These are phyloP conservation scores for Aureobasidium lini DNA, from an alignment of 2,329 filamentous ascomycete genomes.

Conservation along the genomic window DNA sequence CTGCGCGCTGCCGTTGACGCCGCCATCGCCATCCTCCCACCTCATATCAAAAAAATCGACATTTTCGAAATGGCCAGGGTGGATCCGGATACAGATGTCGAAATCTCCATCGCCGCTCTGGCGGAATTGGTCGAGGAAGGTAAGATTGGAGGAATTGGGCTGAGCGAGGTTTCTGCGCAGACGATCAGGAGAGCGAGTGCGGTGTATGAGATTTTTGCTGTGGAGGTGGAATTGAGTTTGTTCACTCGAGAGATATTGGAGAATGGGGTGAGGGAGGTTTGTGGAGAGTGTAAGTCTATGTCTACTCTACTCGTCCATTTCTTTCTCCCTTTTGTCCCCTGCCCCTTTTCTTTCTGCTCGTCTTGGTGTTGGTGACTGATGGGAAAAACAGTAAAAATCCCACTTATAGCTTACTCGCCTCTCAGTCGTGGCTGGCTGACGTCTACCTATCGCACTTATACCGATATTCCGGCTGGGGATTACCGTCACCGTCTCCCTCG, in stretches of 20 bases:
- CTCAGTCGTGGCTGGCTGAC: constrained; percentile 56
- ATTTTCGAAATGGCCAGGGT: constrained; percentile 42
- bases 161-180: constrained; percentile 39
- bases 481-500: constrained; percentile 43
- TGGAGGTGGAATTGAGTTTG: constrained; percentile 50
- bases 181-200: constrained; percentile 43
- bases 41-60: constrained; percentile 42
- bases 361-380: too few species aligned
- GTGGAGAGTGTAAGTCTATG: constrained; percentile 38
- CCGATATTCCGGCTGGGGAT: constrained; percentile 51
- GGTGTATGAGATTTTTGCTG: constrained; percentile 49
- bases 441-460: constrained; percentile 41
- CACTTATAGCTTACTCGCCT: constrained; percentile 65
- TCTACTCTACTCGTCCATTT: too few species aligned
- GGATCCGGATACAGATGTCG: constrained; percentile 35
- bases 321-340: too few species aligned
- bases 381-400: constrained; percentile 45
- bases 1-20: constrained; percentile 29
- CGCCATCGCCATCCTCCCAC: constrained; percentile 32
- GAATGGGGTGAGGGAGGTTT: constrained; percentile 51
- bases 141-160: constrained; percentile 39
- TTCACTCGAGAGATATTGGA: constrained; percentile 50
- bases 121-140: constrained; percentile 29
- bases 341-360: too few species aligned
- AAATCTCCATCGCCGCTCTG: constrained; percentile 38